Evolutionary conservation across 129 eudicot genomes (phyloP).

Genomic region (Artemisia tridentata): DNA sequence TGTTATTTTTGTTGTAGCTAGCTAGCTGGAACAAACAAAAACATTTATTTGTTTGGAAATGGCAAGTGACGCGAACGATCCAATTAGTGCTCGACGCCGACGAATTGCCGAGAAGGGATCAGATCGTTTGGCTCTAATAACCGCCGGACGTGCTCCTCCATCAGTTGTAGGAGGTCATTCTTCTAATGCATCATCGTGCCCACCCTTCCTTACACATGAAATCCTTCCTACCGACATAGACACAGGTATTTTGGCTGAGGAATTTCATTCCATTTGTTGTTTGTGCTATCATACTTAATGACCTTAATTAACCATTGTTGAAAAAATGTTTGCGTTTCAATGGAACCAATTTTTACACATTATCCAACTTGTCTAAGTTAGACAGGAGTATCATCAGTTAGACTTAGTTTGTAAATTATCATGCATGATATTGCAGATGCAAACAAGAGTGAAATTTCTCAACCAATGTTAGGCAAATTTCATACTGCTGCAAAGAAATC

Average conservation of each 20-base stretch:
- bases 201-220: constrained; percentile 27
- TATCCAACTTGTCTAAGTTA: too few relatives aligned
- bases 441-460: constrained; percentile 15
- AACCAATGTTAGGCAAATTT: too few relatives aligned
- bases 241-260: too few relatives aligned
- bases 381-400: too few relatives aligned
- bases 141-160: constrained; percentile 55
- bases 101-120: constrained; percentile 71
- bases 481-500: not conserved
- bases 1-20: too few relatives aligned
- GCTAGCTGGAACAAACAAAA: not conserved
- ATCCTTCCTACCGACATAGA: not conserved
- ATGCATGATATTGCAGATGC: constrained; percentile 28
- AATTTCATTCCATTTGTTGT: too few relatives aligned
- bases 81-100: constrained; percentile 63
- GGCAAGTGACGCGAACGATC: constrained; percentile 30
- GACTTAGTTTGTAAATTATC: not conserved
- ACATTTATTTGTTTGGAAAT: not conserved
- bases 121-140: constrained; percentile 82
- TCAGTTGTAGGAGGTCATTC: constrained; percentile 25
- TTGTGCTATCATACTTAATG: too few relatives aligned
- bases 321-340: too few relatives aligned
- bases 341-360: too few relatives aligned
- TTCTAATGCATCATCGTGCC: constrained; percentile 30
- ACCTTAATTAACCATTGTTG: too few relatives aligned